Conservation (phyloP, 2,329 filamentous ascomycete genomes). For the Pyricularia sp. region DNA sequence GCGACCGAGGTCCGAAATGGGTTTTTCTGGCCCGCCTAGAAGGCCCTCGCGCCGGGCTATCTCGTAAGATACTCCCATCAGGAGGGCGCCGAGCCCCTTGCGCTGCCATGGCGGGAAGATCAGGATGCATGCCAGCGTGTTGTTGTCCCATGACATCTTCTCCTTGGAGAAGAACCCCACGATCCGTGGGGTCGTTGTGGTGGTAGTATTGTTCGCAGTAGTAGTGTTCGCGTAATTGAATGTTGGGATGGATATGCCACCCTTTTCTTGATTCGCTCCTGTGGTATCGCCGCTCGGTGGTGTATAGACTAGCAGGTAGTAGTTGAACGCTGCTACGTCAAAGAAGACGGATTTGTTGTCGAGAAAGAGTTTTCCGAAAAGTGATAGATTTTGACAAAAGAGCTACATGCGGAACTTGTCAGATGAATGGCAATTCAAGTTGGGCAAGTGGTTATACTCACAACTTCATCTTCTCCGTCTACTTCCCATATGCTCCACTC, state of each 20-base stretch:
- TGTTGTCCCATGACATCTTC: slow-evolving; percentile 97
- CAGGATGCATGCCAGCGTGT: slow-evolving; percentile 92
- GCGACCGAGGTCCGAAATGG: slow-evolving; percentile 72
- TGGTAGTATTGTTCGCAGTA: slow-evolving; percentile 2
- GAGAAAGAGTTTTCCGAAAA: slow-evolving; percentile 94
- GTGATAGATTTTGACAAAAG: slow-evolving; percentile 87
- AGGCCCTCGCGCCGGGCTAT: slow-evolving; percentile 72
- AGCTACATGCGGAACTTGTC: slow-evolving; percentile 32
- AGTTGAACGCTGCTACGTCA: slow-evolving; percentile 87
- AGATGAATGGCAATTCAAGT: background rate
- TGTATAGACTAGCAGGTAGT: slow-evolving; percentile 78
- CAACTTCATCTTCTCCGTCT: slow-evolving; percentile 73
- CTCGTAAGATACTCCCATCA: slow-evolving; percentile 91
- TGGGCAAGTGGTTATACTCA: slow-evolving; percentile 24
- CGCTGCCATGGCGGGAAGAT: slow-evolving; percentile 93
- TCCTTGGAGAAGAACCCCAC: slow-evolving; percentile 99
- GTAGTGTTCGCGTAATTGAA: background rate
- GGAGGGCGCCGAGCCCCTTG: slow-evolving; percentile 71
- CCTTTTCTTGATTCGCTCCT: background rate
- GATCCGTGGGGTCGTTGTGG: slow-evolving; percentile 28
- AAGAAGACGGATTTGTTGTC: slow-evolving; percentile 98
- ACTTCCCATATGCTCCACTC: slow-evolving; percentile 85
- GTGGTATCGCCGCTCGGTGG: slow-evolving; percentile 16
- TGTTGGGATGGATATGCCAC: background rate
- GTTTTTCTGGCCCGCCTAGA: slow-evolving; percentile 86